Evolutionary conservation across 148 eudicot species (phyloP).

Genomic region (Gaultheria prostrata): DNA sequence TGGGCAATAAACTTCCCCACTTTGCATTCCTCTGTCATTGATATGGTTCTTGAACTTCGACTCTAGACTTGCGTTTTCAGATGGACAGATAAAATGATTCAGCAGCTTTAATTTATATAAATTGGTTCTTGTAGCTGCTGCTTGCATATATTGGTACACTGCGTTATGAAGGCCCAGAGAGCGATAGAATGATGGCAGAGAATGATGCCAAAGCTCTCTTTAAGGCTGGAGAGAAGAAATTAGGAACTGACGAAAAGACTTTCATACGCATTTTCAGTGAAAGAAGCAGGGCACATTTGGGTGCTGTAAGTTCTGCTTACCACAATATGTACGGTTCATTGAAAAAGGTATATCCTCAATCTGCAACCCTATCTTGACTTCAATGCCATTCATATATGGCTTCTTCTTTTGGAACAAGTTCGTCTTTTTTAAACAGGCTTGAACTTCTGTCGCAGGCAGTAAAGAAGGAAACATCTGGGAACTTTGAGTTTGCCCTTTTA

Average conservation of each 20-base stretch:
- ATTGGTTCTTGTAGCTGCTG: conserved; percentile 49
- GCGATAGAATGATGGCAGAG: conserved; percentile 52
- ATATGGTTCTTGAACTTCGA: background rate
- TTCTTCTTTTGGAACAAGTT: background rate
- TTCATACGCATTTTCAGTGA: conserved; percentile 66
- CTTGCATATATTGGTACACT: conserved; percentile 49
- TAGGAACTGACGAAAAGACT: conserved; percentile 82
- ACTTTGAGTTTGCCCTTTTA: conserved; percentile 40
- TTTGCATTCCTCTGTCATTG: background rate
- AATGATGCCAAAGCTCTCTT: conserved; percentile 71
- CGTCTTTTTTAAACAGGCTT: conserved; percentile 3
- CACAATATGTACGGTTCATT: conserved; percentile 41
- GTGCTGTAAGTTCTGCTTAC: conserved; percentile 60
- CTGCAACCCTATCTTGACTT: background rate
- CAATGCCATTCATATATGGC: background rate
- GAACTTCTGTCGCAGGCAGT: conserved; percentile 34
- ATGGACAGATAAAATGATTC: background rate
- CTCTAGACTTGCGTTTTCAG: background rate
- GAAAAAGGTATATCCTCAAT: conserved; percentile 32
- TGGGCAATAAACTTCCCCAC: background rate
- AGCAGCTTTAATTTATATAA: background rate
- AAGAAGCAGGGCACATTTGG: conserved; percentile 79
- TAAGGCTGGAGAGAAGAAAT: conserved; percentile 84
- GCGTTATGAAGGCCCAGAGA: conserved; percentile 80
- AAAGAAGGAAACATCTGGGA: conserved; percentile 55